phyloP scores from a whole-genome alignment of 306 rosid genomes.

The Phaseolus lunatus region DNA sequence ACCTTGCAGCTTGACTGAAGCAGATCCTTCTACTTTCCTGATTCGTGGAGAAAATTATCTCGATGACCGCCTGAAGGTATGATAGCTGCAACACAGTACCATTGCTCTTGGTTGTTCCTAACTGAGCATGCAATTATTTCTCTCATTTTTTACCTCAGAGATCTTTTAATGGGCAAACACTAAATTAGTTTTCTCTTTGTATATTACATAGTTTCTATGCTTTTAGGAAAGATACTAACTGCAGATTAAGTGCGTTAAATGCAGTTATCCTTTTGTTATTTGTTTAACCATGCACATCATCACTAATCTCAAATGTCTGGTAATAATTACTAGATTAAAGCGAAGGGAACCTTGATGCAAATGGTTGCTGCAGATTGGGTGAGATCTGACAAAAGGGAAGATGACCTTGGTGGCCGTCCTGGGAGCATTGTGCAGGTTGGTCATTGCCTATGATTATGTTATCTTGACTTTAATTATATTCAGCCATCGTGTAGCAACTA shows the following conservation, averaged over 20 bases:
- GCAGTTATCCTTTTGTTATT: conserved; percentile 27
- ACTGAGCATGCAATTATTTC: conserved; percentile 12
- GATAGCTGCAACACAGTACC: conserved; percentile 28
- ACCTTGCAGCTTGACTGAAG: conserved; percentile 81
- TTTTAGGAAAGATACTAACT: conserved; percentile 33
- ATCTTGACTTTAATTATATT: conserved; percentile 36
- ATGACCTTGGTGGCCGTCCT: conserved; percentile 81
- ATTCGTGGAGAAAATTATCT: conserved; percentile 89
- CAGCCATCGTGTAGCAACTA: conserved; percentile 37
- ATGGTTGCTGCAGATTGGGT: conserved; percentile 98
- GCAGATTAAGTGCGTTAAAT: neutral
- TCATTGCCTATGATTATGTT: conserved; percentile 29
- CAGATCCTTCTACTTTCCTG: conserved; percentile 88
- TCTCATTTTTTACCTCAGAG: conserved; percentile 12
- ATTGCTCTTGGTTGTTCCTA: conserved; percentile 9
- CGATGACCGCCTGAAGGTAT: conserved; percentile 74
- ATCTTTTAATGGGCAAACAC: conserved; percentile 9
- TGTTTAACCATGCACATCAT: conserved; percentile 24
- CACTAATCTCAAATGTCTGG: conserved; percentile 32
- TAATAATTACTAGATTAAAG: conserved; percentile 67
- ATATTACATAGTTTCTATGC: conserved; percentile 23
- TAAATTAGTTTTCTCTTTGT: conserved; percentile 28
- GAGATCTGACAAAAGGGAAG: conserved; percentile 86
- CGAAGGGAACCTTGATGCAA: conserved; percentile 87
- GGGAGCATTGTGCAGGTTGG: conserved; percentile 88